Evolutionary conservation across 83 land plant species (phyloP).

Genomic region (Larix sibirica): DNA sequence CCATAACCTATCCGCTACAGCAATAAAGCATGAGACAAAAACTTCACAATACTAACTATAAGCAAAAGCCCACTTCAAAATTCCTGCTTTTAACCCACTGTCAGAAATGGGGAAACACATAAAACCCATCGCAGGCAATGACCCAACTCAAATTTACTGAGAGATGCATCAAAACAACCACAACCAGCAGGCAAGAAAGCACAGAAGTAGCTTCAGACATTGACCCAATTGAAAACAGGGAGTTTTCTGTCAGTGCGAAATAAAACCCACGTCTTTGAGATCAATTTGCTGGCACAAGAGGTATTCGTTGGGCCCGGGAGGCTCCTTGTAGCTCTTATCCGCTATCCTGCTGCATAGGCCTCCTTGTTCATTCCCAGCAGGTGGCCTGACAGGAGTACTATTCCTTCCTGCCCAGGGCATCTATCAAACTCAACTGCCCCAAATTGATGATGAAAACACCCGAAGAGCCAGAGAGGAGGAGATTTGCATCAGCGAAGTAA

Average conservation of each 20-base stretch:
- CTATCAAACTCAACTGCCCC: background rate
- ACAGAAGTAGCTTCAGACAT: background rate
- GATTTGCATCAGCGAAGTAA: too few species aligned
- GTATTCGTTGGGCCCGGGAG: background rate
- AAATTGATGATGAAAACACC: too few species aligned
- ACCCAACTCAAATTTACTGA: background rate
- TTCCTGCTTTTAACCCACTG: background rate
- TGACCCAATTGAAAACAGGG: constrained; percentile 3
- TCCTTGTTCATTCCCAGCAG: background rate
- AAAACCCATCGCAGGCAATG: background rate
- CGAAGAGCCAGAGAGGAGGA: too few species aligned
- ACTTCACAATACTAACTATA: background rate
- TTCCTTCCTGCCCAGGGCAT: constrained; percentile 9
- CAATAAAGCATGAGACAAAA: background rate
- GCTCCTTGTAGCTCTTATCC: background rate
- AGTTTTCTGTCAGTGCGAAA: background rate
- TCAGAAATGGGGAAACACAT: background rate
- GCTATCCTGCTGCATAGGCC: background rate
- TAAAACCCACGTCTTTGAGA: constrained; percentile 14
- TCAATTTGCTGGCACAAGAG: background rate
- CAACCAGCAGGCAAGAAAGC: background rate
- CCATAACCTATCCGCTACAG: background rate
- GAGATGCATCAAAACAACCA: background rate
- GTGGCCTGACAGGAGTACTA: background rate
- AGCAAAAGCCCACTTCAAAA: background rate